Conservation (phyloP, 2,329 filamentous ascomycete genomes). For the Fusarium sp. region DNA sequence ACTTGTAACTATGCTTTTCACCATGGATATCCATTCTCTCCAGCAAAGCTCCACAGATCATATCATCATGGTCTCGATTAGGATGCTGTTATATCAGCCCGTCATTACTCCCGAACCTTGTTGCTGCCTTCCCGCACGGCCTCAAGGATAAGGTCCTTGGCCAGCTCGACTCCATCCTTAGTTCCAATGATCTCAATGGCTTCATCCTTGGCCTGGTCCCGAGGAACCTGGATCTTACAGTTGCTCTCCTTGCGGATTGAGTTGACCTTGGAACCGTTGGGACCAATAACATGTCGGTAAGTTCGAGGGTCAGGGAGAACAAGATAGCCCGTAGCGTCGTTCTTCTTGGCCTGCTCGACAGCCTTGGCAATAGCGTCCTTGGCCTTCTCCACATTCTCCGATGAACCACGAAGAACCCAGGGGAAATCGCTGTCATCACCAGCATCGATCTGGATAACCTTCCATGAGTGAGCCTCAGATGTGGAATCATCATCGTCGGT, state of each 20-base stretch:
- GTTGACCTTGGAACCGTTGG: constrained; percentile 91
- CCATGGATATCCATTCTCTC: constrained; percentile 22
- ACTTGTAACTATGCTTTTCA: constrained; percentile 14
- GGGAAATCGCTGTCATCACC: constrained; percentile 81
- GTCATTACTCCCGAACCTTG: constrained; percentile 52
- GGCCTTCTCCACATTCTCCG: constrained; percentile 85
- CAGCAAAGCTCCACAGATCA: constrained; percentile 27
- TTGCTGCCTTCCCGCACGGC: constrained; percentile 75
- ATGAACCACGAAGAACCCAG: constrained; percentile 86
- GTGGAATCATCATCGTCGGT: constrained; percentile 81
- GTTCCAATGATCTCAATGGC: constrained; percentile 91
- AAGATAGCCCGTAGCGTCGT: constrained; percentile 84
- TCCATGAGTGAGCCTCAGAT: constrained; percentile 84
- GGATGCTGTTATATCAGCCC: constrained; percentile 18
- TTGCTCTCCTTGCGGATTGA: constrained; percentile 91
- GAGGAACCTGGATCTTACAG: constrained; percentile 93
- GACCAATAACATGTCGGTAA: constrained; percentile 91
- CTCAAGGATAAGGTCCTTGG: constrained; percentile 88
- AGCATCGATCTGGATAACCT: constrained; percentile 74
- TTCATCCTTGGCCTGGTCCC: constrained; percentile 79
- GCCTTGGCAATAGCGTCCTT: constrained; percentile 80
- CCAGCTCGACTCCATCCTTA: constrained; percentile 84
- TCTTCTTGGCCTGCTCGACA: constrained; percentile 77
- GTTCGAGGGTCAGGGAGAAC: constrained; percentile 89
- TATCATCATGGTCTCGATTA: constrained; percentile 30